A percentile compares a stretch with the other conserved stretches of the same genome.
These are phyloP conservation scores for Apiotrichum gamsii DNA, from an alignment of 1,284 basidiomycete genomes.

Conservation along the genomic window DNA sequence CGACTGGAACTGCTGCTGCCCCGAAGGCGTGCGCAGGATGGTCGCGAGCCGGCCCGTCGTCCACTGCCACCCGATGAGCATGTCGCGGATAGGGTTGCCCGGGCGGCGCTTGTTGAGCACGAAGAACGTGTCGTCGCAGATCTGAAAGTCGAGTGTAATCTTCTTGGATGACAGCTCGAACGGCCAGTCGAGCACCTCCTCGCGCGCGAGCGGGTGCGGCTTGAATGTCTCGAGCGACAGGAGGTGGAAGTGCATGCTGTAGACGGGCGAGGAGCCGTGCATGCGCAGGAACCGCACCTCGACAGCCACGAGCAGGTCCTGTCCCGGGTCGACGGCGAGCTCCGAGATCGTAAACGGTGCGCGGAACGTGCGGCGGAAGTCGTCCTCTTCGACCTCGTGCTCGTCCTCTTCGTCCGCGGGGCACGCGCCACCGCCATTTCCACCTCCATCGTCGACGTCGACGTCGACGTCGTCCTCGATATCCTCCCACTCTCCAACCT, in stretches of 20 bases:
- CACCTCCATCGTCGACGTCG: background rate
- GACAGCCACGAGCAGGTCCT: conserved; percentile 42
- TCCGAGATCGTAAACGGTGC: conserved; percentile 40
- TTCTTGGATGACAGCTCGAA: conserved; percentile 2
- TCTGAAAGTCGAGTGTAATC: conserved; percentile 37
- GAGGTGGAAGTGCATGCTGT: conserved; percentile 35
- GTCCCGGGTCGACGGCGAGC: conserved; percentile 45
- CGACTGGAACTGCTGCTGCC: conserved; percentile 30
- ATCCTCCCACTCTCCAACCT: conserved; percentile 21
- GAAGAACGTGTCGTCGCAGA: conserved; percentile 45
- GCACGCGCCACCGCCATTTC: too few relatives aligned
- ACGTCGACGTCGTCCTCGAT: conserved; percentile 4
- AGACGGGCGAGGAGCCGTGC: background rate
- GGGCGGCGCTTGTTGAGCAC: conserved; percentile 22
- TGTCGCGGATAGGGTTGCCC: conserved; percentile 13
- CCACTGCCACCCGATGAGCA: conserved; percentile 44
- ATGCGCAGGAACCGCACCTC: conserved; percentile 21
- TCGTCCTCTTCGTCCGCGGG: conserved; percentile 9
- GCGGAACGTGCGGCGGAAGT: conserved; percentile 20
- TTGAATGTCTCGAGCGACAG: conserved; percentile 36
- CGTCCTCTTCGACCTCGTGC: conserved; percentile 8
- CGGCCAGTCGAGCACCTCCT: conserved; percentile 29
- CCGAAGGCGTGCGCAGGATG: conserved; percentile 21
- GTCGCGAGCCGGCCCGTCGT: conserved; percentile 28
- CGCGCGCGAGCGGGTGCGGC: conserved; percentile 37